Conservation (phyloP, 352 stramenopile genomes). For the Phytophthora aleatoria region DNA sequence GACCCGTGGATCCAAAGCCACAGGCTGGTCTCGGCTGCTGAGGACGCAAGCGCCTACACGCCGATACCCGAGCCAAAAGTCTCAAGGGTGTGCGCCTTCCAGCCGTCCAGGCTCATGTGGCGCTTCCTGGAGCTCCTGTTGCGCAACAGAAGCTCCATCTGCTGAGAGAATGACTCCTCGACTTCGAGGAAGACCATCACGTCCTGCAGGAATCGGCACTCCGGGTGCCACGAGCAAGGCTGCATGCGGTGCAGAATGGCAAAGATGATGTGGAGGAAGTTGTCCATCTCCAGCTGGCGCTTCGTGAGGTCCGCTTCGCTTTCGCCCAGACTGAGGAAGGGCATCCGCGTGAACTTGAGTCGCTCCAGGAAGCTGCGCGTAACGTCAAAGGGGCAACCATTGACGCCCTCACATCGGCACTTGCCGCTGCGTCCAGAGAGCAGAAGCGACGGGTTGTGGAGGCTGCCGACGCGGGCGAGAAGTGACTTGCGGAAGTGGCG, state of each 20-base stretch:
- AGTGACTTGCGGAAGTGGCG: constrained; percentile 77
- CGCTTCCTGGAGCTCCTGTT: constrained; percentile 68
- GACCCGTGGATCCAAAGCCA: constrained; percentile 27
- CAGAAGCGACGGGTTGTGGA: constrained; percentile 44
- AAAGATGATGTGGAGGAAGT: constrained; percentile 84
- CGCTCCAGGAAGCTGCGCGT: constrained; percentile 75
- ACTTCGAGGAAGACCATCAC: constrained; percentile 83
- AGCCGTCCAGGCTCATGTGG: constrained; percentile 75
- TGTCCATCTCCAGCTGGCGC: constrained; percentile 81
- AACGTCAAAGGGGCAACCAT: constrained; percentile 73
- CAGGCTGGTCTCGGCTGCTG: background rate
- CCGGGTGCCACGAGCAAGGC: constrained; percentile 59
- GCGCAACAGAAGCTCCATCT: constrained; percentile 70
- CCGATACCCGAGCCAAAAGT: constrained; percentile 83
- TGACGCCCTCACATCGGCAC: constrained; percentile 60
- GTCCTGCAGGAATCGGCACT: constrained; percentile 84
- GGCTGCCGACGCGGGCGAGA: constrained; percentile 57
- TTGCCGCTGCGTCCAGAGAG: constrained; percentile 46
- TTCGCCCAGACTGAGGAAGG: constrained; percentile 59
- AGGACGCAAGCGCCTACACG: constrained; percentile 31
- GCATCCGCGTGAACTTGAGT: constrained; percentile 78
- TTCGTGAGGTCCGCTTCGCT: constrained; percentile 54
- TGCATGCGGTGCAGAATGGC: constrained; percentile 81
- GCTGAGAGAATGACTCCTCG: constrained; percentile 70
- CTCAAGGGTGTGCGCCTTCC: constrained; percentile 74